Evolutionary conservation across 257 asterid species (phyloP).

Genomic region (Jaltomata sinuosa): DNA sequence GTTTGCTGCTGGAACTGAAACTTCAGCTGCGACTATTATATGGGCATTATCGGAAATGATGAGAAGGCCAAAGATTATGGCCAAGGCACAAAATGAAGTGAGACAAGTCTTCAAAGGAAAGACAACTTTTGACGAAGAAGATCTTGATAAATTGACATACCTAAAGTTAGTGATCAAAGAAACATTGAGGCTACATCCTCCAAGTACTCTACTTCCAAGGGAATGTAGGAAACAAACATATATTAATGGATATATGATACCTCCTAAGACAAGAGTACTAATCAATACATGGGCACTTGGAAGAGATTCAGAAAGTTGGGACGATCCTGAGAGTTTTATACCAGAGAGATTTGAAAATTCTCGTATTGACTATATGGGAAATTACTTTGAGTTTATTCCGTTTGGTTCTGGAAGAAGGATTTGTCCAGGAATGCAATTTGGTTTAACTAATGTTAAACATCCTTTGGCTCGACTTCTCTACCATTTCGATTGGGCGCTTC

Average conservation of each 20-base stretch:
- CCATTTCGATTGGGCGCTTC: not conserved
- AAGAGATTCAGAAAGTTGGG: not conserved
- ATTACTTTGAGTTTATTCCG: not conserved
- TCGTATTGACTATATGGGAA: not conserved
- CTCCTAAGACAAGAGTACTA: constrained; percentile 3
- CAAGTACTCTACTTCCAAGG: constrained; percentile 1
- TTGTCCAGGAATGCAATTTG: not conserved
- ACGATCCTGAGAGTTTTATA: not conserved
- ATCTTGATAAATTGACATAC: not conserved
- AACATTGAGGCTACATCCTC: constrained; percentile 3
- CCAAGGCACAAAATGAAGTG: not conserved
- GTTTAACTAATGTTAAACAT: not conserved
- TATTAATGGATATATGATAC: constrained; percentile 1
- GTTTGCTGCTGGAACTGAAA: constrained; percentile 13
- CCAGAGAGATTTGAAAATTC: not conserved
- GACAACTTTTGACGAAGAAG: not conserved
- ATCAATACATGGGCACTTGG: constrained; percentile 6
- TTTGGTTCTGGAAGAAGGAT: not conserved
- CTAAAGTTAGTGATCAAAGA: not conserved
- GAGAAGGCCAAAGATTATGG: not conserved
- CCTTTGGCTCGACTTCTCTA: not conserved
- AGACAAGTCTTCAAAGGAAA: constrained; percentile 1
- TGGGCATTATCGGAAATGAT: not conserved
- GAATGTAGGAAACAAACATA: not conserved
- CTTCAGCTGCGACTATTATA: constrained; percentile 3